phyloP scores from a whole-genome alignment of 805 yeast species.

The Suhomyces prunicola region DNA sequence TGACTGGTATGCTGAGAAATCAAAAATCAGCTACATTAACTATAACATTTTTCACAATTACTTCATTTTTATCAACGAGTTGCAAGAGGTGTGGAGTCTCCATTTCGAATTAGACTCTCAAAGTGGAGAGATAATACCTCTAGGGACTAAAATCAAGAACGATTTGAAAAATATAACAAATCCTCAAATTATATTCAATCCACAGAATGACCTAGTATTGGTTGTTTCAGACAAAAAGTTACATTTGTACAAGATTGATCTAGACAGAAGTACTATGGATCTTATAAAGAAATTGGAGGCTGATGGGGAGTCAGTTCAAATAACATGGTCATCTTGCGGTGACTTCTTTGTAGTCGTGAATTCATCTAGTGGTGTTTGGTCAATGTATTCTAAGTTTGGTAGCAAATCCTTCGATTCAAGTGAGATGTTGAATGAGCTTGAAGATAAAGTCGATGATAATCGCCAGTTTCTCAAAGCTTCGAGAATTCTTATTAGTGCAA shows the following conservation, averaged over 20 bases:
- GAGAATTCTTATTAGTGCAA: conserved; percentile 22
- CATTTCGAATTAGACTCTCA: conserved; percentile 1
- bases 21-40: conserved; percentile 17
- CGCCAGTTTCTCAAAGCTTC: conserved; percentile 25
- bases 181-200: conserved; percentile 18
- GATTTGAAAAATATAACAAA: background rate
- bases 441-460: conserved; percentile 11
- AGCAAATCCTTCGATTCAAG: conserved; percentile 25
- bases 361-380: conserved; percentile 25
- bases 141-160: conserved; percentile 2
- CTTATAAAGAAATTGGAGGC: background rate
- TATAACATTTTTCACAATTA: conserved; percentile 25
- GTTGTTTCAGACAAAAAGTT: conserved; percentile 8
- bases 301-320: background rate
- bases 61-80: conserved; percentile 27
- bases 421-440: conserved; percentile 20
- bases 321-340: conserved; percentile 38
- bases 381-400: conserved; percentile 34
- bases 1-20: conserved; percentile 25
- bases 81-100: conserved; percentile 23
- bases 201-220: conserved; percentile 19
- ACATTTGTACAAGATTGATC: conserved; percentile 9
- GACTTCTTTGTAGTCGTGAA: conserved; percentile 24
- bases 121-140: background rate
- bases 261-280: background rate